Evolutionary conservation across 441 rosid genomes (phyloP).

Genomic region (Brassica balearica): DNA sequence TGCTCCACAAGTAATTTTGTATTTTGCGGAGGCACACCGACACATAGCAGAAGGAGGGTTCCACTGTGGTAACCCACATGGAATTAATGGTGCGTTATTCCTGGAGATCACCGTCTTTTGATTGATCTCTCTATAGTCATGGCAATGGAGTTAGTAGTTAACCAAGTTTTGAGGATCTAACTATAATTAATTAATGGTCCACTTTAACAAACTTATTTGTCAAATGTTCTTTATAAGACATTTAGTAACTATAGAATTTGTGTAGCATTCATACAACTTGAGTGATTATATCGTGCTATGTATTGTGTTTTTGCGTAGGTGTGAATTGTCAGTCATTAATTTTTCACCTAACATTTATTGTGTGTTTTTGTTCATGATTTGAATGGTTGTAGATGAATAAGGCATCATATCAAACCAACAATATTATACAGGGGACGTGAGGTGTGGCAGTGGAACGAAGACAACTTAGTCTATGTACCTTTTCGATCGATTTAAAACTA

Average conservation of each 20-base stretch:
- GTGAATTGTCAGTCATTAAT: constrained; percentile 23
- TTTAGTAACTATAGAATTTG: background rate
- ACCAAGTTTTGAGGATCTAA: constrained; percentile 13
- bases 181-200: constrained; percentile 21
- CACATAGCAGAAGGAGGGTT: constrained; percentile 27
- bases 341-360: constrained; percentile 2
- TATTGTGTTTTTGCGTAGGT: constrained; percentile 21
- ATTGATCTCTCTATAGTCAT: constrained; percentile 21
- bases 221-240: background rate
- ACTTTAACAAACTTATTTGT: constrained; percentile 24
- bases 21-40: constrained; percentile 44
- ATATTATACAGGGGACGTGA: too few species aligned
- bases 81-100: constrained; percentile 45
- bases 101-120: constrained; percentile 45
- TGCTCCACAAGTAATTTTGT: constrained; percentile 20
- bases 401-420: too few species aligned
- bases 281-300: constrained; percentile 26
- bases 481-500: too few species aligned
- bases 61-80: constrained; percentile 44
- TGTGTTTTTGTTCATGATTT: constrained; percentile 13
- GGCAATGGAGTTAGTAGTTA: constrained; percentile 7
- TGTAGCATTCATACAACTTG: constrained; percentile 11
- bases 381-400: background rate
- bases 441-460: background rate
- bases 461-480: too few species aligned